Conservation (phyloP, 2,329 filamentous ascomycete species). For the Penicillium verrucosum region DNA sequence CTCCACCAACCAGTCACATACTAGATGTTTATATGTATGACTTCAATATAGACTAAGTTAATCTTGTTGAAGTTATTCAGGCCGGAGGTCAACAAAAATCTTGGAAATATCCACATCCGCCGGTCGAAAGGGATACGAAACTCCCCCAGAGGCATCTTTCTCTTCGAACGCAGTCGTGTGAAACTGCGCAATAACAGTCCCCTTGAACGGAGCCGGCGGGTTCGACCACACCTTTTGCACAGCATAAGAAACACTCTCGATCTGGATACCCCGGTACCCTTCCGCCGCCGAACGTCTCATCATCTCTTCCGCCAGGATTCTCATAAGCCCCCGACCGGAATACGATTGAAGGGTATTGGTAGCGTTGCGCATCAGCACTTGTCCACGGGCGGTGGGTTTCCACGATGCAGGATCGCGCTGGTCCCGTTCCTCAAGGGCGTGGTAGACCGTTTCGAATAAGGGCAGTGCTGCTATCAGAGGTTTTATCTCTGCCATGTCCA, state of each 20-base stretch:
- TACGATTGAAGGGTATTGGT: neutral
- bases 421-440: neutral
- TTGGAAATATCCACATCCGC: neutral
- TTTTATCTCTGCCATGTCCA: neutral
- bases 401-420: neutral
- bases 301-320: neutral
- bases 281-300: neutral
- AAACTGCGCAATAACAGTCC: neutral
- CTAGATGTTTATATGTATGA: neutral
- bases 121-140: neutral
- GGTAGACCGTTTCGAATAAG: neutral
- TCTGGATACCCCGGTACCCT: neutral
- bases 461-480: neutral
- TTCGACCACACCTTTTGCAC: neutral
- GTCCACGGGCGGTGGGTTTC: neutral
- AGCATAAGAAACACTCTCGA: neutral
- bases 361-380: neutral
- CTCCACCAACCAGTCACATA: neutral
- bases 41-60: neutral
- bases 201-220: neutral
- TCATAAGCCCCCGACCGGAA: neutral
- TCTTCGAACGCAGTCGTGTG: neutral
- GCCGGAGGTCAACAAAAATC: neutral
- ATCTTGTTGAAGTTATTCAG: neutral
- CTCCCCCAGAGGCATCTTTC: neutral